phyloP scores from a whole-genome alignment of 2,329 filamentous ascomycete genomes.

The Blumeriella jaapii region DNA sequence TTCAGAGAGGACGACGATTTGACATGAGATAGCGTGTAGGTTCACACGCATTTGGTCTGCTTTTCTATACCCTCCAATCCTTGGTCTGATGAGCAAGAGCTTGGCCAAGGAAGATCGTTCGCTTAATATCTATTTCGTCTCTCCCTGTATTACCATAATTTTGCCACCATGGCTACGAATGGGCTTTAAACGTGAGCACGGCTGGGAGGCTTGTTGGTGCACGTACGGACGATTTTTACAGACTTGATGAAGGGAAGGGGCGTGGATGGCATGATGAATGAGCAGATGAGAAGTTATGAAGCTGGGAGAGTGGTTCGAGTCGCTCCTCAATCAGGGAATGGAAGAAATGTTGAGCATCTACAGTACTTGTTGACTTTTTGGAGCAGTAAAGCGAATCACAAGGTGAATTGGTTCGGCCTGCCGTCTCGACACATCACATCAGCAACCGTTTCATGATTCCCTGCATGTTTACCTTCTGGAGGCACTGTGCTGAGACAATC shows the following conservation, averaged over 20 bases:
- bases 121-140: slow-evolving; percentile 8
- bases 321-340: not conserved
- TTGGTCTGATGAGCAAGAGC: slow-evolving; percentile 5
- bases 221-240: slow-evolving; percentile 19
- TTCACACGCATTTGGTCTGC: slow-evolving; percentile 7
- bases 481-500: no score
- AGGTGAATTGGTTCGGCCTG: no score
- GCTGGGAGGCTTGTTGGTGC: slow-evolving; percentile 8
- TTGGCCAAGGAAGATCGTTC: slow-evolving; percentile 5
- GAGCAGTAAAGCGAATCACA: no score
- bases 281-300: slow-evolving; percentile 3
- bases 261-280: slow-evolving; percentile 4
- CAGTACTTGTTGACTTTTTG: not conserved
- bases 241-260: slow-evolving; percentile 12
- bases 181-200: not conserved
- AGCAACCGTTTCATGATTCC: no score
- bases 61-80: slow-evolving; percentile 17
- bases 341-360: no score
- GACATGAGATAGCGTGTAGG: not conserved
- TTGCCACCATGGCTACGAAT: no score
- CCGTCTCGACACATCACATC: no score
- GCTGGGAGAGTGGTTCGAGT: not conserved
- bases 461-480: no score
- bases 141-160: slow-evolving; percentile 6
- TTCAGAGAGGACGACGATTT: not conserved